Evolutionary conservation across 176 grass and related monocot genomes (phyloP), one percentile per base, ranked within the genome.

Genomic region (Phoenix dactylifera): DNA sequence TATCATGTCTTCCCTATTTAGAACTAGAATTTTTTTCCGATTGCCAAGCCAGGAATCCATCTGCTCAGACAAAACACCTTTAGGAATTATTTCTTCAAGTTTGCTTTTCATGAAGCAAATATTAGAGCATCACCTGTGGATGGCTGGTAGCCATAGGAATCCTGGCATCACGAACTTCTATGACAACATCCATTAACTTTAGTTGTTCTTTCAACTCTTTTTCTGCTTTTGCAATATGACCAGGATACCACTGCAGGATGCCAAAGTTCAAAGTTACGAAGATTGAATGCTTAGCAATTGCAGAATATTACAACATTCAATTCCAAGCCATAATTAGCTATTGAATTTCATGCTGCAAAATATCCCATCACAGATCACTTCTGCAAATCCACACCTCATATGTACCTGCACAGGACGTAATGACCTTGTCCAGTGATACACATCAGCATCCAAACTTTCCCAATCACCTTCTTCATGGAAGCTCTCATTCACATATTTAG

Each of bases 171-270:
- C 84, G 81, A 64, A 97, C 85, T 55, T 97, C 93, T 74, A 97
- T 85, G 39, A 97, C 93, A 79, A 97, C 93, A 80, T 97, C 93
- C 84, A 97, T 92, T 56, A 97, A 78, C 62, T 85, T 97, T 53
- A 97, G 25, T 59, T 97, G 87, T 22, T 88, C 79, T 73, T 88
- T 91, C n/a, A 97, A 55, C 61, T 92, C 87, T 79, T 80, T 97
- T 64, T 97, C 93, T 22, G 93, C 88, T 97, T 97, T 97, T 54
- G 81, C 93, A 80, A 97, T 97, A 67, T 97, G 93, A 71, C 93
- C 93, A 73, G 93, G 93, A 62, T 97, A 97, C 93, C 93, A 97
- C 93, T 97, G 62, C 63, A 69, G 85, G 49, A 44, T 64, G 7
- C 58, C 49, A 60, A 76, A 16, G 35, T 44, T 44, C 35, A 44